phyloP scores from a whole-genome alignment of 2,329 filamentous ascomycete genomes.

The Dryadomyces quercivorus region DNA sequence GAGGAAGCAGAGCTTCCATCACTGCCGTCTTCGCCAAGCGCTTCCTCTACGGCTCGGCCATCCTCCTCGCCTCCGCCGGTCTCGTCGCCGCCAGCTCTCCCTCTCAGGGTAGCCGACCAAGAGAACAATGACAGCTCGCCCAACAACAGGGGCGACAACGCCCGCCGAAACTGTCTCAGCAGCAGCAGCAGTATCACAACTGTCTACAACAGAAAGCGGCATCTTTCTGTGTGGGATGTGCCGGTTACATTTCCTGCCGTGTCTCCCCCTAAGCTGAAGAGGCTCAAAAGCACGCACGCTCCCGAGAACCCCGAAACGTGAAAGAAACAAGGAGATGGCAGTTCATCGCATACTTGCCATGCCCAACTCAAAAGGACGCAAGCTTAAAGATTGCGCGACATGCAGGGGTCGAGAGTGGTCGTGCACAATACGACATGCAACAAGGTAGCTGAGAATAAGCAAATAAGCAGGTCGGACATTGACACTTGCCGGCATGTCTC shows the following conservation, averaged over 20 bases:
- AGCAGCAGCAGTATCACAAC: neutral
- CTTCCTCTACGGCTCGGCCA: neutral
- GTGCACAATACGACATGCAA: too few relatives aligned
- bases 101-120: neutral
- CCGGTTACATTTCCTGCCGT: constrained; percentile 1
- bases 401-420: too few relatives aligned
- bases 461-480: too few relatives aligned
- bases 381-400: too few relatives aligned
- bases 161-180: neutral
- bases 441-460: too few relatives aligned
- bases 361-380: too few relatives aligned
- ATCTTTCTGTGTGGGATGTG: neutral
- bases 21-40: neutral
- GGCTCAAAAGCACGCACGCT: neutral
- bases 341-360: neutral
- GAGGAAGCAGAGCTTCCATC: neutral
- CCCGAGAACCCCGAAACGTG: neutral
- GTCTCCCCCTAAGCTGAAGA: constrained; percentile 9
- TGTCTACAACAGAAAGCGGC: neutral
- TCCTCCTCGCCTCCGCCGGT: neutral
- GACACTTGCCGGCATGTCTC: too few relatives aligned
- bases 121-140: neutral
- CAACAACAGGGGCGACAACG: too few relatives aligned
- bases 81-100: neutral
- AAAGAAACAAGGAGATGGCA: neutral